Conservation (phyloP, 2,329 filamentous ascomycete genomes). For the Pseudogymnoascus sp. region DNA sequence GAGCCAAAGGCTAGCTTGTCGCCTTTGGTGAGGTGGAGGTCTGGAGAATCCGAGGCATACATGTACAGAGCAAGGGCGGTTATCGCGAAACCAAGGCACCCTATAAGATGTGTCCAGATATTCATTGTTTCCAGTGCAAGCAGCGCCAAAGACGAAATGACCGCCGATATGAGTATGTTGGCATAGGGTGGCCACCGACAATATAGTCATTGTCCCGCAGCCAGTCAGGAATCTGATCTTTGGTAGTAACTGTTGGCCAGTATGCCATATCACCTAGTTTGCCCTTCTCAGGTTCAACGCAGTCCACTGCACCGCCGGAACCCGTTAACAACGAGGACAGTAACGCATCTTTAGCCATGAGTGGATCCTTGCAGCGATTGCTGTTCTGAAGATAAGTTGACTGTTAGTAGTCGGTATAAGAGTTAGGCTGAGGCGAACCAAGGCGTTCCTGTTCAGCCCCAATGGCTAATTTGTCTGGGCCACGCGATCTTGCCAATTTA, state of each 20-base stretch:
- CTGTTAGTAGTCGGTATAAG: not conserved
- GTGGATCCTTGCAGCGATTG: not conserved
- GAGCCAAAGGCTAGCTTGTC: not conserved
- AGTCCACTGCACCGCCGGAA: not conserved
- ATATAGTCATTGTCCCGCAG: constrained; percentile 21
- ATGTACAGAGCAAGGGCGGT: not conserved
- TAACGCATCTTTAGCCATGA: not conserved
- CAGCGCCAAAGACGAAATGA: not conserved
- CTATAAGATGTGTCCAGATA: not conserved
- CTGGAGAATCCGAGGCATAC: not conserved
- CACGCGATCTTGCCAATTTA: not conserved
- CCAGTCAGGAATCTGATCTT: constrained; percentile 24
- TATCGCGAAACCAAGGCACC: constrained; percentile 9
- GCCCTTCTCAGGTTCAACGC: not conserved
- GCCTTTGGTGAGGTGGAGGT: not conserved
- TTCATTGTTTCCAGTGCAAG: too few relatives aligned
- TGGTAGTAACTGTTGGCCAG: constrained; percentile 22
- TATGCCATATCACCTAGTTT: not conserved
- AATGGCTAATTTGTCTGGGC: not conserved
- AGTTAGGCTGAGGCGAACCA: not conserved
- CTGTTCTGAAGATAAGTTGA: not conserved
- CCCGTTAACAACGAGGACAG: not conserved
- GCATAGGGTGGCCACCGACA: constrained; percentile 21
- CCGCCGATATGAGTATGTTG: constrained; percentile 22
- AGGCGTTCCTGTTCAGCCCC: not conserved